A percentile compares a stretch with the other conserved stretches of the same genome.
Conservation (phyloP, 2,329 filamentous ascomycete genomes). For the Ceratocystis variospora region DNA sequence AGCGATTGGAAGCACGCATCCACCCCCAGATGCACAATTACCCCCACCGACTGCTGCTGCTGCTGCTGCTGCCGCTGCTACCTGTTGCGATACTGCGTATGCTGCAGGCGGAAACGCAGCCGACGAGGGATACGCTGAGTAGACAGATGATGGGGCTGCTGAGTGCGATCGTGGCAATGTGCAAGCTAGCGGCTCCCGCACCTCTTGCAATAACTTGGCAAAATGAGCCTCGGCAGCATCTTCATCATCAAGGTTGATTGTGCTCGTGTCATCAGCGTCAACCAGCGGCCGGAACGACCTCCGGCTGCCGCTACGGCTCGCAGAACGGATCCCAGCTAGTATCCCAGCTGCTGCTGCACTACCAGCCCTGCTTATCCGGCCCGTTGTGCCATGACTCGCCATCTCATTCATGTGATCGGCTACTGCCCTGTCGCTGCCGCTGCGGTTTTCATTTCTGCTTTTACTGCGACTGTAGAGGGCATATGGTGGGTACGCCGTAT, state of each 20-base stretch:
- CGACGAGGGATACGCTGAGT: neutral
- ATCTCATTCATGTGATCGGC: neutral
- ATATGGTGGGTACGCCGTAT: slow-evolving; percentile 2
- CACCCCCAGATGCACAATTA: neutral
- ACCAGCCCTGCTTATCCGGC: neutral
- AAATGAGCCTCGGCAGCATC: slow-evolving; percentile 11
- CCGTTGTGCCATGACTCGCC: neutral
- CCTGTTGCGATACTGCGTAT: neutral
- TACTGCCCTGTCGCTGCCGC: no score
- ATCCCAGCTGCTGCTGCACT: neutral
- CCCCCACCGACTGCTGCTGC: neutral
- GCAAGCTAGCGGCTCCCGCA: neutral
- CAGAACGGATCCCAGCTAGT: neutral
- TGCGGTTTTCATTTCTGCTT: neutral
- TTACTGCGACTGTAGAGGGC: neutral
- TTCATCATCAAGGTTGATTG: slow-evolving; percentile 5
- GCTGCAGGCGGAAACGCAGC: neutral
- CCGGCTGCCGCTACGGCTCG: slow-evolving; percentile 5
- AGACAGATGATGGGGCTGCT: slow-evolving; percentile 1
- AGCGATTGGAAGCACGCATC: slow-evolving; percentile 4
- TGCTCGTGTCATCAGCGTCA: slow-evolving; percentile 6
- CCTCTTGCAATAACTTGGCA: slow-evolving; percentile 9
- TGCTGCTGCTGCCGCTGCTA: neutral
- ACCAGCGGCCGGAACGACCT: neutral
- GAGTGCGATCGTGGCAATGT: neutral